Evolutionary conservation across 2,329 filamentous ascomycete species (phyloP).

Genomic region (Byssoonygena ceratinophila): DNA sequence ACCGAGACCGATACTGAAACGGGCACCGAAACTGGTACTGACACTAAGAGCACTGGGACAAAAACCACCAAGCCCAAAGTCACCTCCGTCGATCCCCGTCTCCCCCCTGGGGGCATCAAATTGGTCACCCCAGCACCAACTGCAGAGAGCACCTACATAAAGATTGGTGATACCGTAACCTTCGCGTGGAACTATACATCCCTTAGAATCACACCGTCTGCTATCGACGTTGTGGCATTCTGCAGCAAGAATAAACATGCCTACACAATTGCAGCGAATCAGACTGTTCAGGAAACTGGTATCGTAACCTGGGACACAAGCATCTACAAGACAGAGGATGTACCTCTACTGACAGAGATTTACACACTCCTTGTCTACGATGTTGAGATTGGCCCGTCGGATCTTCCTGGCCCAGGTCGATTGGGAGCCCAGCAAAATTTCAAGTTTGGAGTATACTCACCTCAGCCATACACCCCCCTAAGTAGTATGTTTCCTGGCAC

Average conservation of each 20-base stretch:
- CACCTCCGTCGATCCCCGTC: constrained; percentile 39
- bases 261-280: constrained; percentile 53
- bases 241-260: constrained; percentile 49
- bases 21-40: constrained; percentile 16
- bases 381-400: constrained; percentile 42
- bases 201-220: constrained; percentile 47
- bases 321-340: constrained; percentile 39
- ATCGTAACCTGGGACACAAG: constrained; percentile 52
- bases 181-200: constrained; percentile 62
- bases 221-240: constrained; percentile 52
- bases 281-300: constrained; percentile 44
- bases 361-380: constrained; percentile 58
- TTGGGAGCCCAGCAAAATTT: constrained; percentile 43
- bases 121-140: constrained; percentile 50
- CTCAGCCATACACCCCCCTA: constrained; percentile 43
- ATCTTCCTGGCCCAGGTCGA: constrained; percentile 45
- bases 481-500: constrained; percentile 33
- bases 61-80: constrained; percentile 19
- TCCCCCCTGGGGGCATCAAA: constrained; percentile 49
- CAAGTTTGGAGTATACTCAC: constrained; percentile 53
- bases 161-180: constrained; percentile 52
- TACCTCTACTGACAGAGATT: constrained; percentile 47
- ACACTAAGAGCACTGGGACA: constrained; percentile 18
- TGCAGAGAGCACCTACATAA: constrained; percentile 49
- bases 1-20: constrained; percentile 15